Base-by-base conservation (phyloP, 1,284 basidiomycete genomes). In the Ustilago crameri region DNA sequence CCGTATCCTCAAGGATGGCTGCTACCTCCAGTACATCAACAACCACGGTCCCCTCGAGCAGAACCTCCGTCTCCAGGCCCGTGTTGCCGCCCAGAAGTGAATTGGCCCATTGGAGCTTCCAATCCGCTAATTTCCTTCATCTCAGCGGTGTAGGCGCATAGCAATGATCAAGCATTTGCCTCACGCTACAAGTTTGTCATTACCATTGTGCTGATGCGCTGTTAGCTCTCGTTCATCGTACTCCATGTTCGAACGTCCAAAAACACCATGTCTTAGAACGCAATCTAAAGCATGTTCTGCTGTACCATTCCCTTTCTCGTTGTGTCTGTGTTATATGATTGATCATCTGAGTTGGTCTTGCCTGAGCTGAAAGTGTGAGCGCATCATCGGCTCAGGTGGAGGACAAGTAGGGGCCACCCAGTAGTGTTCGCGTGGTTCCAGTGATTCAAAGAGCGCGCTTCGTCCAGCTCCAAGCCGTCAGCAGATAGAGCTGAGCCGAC, bases 21-120 rank as follows among this genome's bases (percentile, higher is more conserved):
- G 77, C 75, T 79, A 82, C 77, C 76, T 81, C 24, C 80, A 82
- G 73, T 82, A 79, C 79, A 73, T 81, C 63, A 77, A 78, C 75
- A 77, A 76, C 76, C 79, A 75, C 64, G 81, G 81, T 42, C 70
- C 67, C 44, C 72, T 83, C 52, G 76, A 76, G 68, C 26, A 73
- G 52, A 83, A 83, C 80, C 72, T 83, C 48, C 71, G 68, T 24
- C 75, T 82, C 64, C 77, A 80, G 74, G 79, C 78, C 59, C 71
- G 74, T 58, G 74, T 81, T 58, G 79, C 81, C 37, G 71, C 78
- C 23, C 74, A 80, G 67, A 80, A 82, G 79, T 82, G 81, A 76
- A 52, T 27, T 17, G 22, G 14, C 10, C 22, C n/a, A 26, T n/a
- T 22, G 14, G 12, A 18, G 23, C 15, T 42, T 10, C 15, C n/a